These are phyloP conservation scores for Candida suzukii DNA, from an alignment of 805 yeast genomes.

Conservation along the genomic window DNA sequence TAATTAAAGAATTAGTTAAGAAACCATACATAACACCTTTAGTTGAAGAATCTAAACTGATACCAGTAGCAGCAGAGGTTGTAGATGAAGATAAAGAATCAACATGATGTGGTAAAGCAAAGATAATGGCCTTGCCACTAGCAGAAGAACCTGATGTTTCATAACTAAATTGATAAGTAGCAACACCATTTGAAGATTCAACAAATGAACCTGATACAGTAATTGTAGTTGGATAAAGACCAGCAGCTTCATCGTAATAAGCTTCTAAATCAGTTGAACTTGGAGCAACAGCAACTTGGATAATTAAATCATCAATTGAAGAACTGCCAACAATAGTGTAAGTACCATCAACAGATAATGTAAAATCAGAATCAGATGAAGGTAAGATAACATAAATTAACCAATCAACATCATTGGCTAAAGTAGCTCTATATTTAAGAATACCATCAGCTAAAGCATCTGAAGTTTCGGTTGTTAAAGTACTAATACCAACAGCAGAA, in stretches of 20 bases:
- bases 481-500: constrained; percentile 38
- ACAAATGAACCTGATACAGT: constrained; percentile 37
- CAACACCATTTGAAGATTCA: constrained; percentile 22
- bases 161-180: constrained; percentile 38
- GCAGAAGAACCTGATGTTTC: constrained; percentile 42
- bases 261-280: constrained; percentile 27
- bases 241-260: constrained; percentile 59
- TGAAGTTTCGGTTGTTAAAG: constrained; percentile 29
- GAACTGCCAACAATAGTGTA: constrained; percentile 30
- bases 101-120: constrained; percentile 50
- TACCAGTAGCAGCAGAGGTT: constrained; percentile 34
- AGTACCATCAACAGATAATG: constrained; percentile 24
- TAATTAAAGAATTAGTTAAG: constrained; percentile 30
- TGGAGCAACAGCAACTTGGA: constrained; percentile 46
- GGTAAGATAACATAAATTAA: constrained; percentile 41
- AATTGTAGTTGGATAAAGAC: constrained; percentile 50
- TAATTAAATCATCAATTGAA: constrained; percentile 32
- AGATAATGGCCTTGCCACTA: constrained; percentile 37
- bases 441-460: constrained; percentile 20
- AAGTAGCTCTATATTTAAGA: constrained; percentile 31
- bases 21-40: constrained; percentile 45
- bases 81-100: constrained; percentile 18
- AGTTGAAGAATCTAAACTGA: constrained; percentile 37
- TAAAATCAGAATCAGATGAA: constrained; percentile 16
- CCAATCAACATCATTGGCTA: constrained; percentile 41